Evolutionary conservation across 2,329 filamentous ascomycete genomes (phyloP).

Genomic region (Ophiostoma novo-ulmi): DNA sequence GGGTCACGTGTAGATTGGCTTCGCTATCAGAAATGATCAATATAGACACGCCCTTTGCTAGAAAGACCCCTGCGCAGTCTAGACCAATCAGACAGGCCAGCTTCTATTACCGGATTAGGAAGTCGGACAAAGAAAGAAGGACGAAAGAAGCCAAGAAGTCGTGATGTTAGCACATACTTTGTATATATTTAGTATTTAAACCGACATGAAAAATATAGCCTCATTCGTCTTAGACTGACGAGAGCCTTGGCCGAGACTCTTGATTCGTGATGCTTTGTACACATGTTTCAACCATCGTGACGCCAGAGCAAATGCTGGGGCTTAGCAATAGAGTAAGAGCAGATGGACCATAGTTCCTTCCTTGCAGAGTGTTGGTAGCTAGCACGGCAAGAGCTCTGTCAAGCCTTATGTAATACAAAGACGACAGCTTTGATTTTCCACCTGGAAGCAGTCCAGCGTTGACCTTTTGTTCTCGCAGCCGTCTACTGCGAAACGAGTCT

Average conservation of each 20-base stretch:
- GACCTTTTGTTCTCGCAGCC: not conserved
- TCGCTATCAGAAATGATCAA: not conserved
- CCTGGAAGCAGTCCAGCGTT: not conserved
- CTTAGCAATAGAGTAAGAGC: too few species aligned
- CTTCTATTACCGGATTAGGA: constrained; percentile 1
- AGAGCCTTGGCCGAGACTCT: not conserved
- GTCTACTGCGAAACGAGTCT: not conserved
- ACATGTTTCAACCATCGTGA: too few species aligned
- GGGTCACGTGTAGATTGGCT: not conserved
- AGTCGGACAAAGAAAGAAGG: not conserved
- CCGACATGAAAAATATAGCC: not conserved
- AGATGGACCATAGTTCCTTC: too few species aligned
- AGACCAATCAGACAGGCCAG: not conserved
- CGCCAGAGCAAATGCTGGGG: too few species aligned
- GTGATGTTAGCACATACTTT: not conserved
- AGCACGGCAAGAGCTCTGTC: not conserved
- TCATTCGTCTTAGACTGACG: not conserved
- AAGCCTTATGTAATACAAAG: not conserved
- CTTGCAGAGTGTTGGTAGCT: not conserved
- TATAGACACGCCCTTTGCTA: not conserved
- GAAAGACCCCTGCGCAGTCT: not conserved
- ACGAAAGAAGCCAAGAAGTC: not conserved
- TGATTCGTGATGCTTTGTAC: not conserved
- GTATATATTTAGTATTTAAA: too few species aligned
- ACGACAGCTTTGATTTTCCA: not conserved